phyloP scores from a whole-genome alignment of 148 eudicot species.

The Hydrangea macrophylla region DNA sequence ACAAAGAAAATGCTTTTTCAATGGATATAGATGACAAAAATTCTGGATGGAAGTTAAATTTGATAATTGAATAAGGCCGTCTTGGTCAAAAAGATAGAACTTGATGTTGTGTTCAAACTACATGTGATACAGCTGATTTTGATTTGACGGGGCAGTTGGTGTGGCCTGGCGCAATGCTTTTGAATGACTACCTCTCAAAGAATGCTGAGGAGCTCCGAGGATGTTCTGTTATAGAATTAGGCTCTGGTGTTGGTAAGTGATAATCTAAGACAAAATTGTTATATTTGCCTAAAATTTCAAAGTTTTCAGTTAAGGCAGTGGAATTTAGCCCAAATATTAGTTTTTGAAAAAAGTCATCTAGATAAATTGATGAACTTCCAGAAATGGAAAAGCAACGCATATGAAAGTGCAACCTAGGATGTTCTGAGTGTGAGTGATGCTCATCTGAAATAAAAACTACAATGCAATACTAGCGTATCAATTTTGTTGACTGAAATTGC shows the following conservation, averaged over 20 bases:
- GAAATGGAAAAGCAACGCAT: neutral
- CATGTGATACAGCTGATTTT: conserved; percentile 77
- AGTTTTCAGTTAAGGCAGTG: neutral
- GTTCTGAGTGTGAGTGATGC: neutral
- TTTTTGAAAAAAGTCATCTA: neutral
- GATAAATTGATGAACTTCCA: neutral
- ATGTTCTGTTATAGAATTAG: conserved; percentile 74
- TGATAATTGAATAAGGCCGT: neutral
- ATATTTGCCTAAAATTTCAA: neutral
- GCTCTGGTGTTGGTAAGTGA: conserved; percentile 89
- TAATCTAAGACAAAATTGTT: neutral
- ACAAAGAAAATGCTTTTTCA: neutral
- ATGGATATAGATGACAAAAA: neutral
- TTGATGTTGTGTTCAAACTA: neutral
- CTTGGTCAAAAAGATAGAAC: neutral
- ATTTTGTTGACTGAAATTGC: neutral
- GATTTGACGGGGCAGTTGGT: conserved; percentile 97
- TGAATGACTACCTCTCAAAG: conserved; percentile 72
- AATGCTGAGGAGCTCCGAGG: conserved; percentile 72
- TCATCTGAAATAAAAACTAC: neutral
- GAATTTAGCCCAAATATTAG: neutral
- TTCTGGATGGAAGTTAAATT: neutral
- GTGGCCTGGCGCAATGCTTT: conserved; percentile 89
- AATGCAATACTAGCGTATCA: neutral
- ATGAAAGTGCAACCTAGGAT: neutral